Evolutionary conservation across 129 eudicot genomes (phyloP).

Genomic region (Apium graveolens): DNA sequence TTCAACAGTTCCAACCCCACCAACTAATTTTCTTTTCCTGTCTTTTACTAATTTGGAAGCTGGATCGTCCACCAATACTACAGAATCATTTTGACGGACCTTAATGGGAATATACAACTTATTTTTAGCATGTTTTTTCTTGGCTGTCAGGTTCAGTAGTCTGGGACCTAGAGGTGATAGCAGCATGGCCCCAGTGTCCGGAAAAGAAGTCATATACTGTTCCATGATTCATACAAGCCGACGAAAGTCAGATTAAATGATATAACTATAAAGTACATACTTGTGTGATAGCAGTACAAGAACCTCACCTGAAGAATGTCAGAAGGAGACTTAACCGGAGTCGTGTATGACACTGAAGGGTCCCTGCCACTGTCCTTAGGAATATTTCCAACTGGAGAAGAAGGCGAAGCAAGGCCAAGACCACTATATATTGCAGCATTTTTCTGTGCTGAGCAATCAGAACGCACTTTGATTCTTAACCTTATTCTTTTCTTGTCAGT

Average conservation of each 20-base stretch:
- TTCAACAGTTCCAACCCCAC: constrained; percentile 15
- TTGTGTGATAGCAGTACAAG: neutral
- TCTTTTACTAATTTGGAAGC: constrained; percentile 20
- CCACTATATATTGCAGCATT: constrained; percentile 52
- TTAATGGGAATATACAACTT: constrained; percentile 16
- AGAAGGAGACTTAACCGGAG: constrained; percentile 30
- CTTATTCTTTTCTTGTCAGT: constrained; percentile 39
- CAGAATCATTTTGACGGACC: constrained; percentile 20
- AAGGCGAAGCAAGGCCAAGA: constrained; percentile 58
- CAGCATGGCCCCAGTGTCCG: constrained; percentile 42
- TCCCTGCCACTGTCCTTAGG: constrained; percentile 37
- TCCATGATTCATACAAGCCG: constrained; percentile 12
- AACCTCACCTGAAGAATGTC: constrained; percentile 44
- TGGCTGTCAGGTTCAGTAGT: constrained; percentile 33
- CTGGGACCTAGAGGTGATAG: constrained; percentile 72
- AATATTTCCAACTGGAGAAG: constrained; percentile 47
- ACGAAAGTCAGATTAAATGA: constrained; percentile 2
- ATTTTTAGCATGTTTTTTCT: constrained; percentile 13
- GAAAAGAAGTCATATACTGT: constrained; percentile 59
- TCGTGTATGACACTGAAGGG: constrained; percentile 24
- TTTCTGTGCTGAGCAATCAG: constrained; percentile 32
- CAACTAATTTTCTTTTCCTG: constrained; percentile 38
- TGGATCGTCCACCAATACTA: constrained; percentile 1
- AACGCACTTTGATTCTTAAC: constrained; percentile 62
- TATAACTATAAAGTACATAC: neutral